Percentiles rank a stretch among this genome's conserved stretches.
These are phyloP conservation scores for Aegilops speltoides DNA, from an alignment of 176 grass and related monocot genomes.

Conservation along the genomic window DNA sequence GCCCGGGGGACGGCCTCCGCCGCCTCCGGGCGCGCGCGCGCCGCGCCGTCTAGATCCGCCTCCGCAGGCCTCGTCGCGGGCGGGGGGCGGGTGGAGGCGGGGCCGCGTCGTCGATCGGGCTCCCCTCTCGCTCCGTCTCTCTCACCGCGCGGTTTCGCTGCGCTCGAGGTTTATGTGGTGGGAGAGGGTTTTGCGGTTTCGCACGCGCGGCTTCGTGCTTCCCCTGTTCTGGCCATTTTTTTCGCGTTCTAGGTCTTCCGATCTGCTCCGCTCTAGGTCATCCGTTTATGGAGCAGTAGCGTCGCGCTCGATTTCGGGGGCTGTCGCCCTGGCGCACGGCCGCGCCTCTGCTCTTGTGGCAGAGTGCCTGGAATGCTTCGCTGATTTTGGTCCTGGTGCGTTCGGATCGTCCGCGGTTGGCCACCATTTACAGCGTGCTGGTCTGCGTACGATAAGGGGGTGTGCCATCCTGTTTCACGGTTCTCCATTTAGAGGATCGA, in stretches of 20 bases:
- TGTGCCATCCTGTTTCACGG: neutral
- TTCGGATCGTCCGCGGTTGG: neutral
- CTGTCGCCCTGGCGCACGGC: neutral
- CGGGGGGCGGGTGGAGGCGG: too few relatives aligned
- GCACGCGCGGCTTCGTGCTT: neutral
- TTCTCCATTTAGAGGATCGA: neutral
- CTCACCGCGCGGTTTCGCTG: neutral
- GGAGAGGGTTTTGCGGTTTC: neutral
- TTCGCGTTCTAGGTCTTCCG: neutral
- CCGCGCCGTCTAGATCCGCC: neutral
- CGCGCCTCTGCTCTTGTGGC: neutral
- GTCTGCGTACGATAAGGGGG: neutral
- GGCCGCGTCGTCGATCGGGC: neutral
- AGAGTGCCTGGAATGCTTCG: neutral
- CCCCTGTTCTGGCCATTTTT: neutral
- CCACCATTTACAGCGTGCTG: neutral
- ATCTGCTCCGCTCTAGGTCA: neutral
- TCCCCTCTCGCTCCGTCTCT: neutral
- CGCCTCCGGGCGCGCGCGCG: too few relatives aligned
- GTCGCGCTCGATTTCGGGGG: neutral
- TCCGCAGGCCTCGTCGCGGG: neutral
- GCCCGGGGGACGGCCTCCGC: too few relatives aligned
- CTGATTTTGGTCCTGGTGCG: neutral
- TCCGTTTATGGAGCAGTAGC: too few relatives aligned
- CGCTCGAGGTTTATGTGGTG: neutral